Evolutionary conservation across 2,329 filamentous ascomycete genomes (phyloP).

Genomic region (Neoarthrinium moseri): DNA sequence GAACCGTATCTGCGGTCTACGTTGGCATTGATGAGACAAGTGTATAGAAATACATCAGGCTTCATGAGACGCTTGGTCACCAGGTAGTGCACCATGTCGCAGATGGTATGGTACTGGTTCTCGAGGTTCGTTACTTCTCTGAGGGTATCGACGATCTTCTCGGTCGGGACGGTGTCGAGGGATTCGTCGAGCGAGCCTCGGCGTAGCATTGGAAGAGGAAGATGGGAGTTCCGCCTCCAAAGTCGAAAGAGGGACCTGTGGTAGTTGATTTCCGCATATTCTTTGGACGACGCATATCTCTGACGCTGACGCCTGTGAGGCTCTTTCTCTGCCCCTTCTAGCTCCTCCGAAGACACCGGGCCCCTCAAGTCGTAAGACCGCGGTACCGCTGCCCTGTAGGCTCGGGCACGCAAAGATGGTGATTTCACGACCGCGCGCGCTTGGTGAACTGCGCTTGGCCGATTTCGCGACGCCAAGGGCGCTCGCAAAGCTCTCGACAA

Average conservation of each 20-base stretch:
- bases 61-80: slow-evolving; percentile 52
- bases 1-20: slow-evolving; percentile 62
- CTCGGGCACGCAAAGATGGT: too few relatives aligned
- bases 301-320: too few relatives aligned
- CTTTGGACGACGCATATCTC: too few relatives aligned
- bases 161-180: slow-evolving; percentile 27
- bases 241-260: too few relatives aligned
- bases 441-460: too few relatives aligned
- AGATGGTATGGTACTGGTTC: slow-evolving; percentile 35
- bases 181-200: slow-evolving; percentile 16
- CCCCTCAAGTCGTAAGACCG: too few relatives aligned
- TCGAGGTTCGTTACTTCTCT: slow-evolving; percentile 35
- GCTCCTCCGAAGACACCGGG: too few relatives aligned
- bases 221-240: slow-evolving; percentile 20
- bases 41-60: slow-evolving; percentile 64
- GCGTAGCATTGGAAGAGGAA: slow-evolving; percentile 22
- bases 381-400: too few relatives aligned
- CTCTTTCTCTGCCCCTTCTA: background rate
- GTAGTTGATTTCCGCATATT: too few relatives aligned
- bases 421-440: too few relatives aligned
- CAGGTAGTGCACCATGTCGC: slow-evolving; percentile 55
- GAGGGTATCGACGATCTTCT: slow-evolving; percentile 47
- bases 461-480: slow-evolving; percentile 18
- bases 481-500: slow-evolving; percentile 30
- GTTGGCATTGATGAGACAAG: slow-evolving; percentile 73